These are phyloP conservation scores for Babesia caballi DNA, from an alignment of 169 alveolate species.

Conservation along the genomic window DNA sequence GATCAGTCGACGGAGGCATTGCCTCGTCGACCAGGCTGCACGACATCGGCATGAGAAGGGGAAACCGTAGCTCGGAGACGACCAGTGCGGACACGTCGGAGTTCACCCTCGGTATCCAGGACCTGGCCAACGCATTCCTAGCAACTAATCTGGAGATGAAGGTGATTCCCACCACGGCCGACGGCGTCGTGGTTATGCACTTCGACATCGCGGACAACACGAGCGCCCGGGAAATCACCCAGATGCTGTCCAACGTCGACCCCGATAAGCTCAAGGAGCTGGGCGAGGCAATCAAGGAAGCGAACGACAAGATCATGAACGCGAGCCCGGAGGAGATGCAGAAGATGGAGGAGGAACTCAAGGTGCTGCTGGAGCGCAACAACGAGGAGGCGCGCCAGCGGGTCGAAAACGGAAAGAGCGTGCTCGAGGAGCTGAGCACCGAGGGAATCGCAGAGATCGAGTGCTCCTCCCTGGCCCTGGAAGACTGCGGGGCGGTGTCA, in stretches of 20 bases:
- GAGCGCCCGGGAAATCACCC: constrained; percentile 21
- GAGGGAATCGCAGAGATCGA: constrained; percentile 30
- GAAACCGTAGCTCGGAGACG: background rate
- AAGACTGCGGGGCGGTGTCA: constrained; percentile 38
- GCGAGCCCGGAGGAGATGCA: constrained; percentile 37
- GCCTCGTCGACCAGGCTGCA: constrained; percentile 23
- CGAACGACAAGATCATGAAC: constrained; percentile 15
- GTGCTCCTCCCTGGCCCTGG: constrained; percentile 36
- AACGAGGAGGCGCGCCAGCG: constrained; percentile 4
- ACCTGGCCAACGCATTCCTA: constrained; percentile 43
- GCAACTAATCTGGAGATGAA: constrained; percentile 31
- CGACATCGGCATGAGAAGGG: constrained; percentile 30
- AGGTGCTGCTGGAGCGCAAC: constrained; percentile 8
- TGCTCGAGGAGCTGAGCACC: constrained; percentile 58
- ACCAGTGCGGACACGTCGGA: background rate
- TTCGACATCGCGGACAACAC: constrained; percentile 27
- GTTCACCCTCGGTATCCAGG: background rate
- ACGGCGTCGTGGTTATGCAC: constrained; percentile 51
- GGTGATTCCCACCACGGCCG: constrained; percentile 55
- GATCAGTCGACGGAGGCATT: background rate
- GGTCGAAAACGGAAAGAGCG: constrained; percentile 24
- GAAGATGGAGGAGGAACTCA: constrained; percentile 35
- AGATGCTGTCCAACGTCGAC: constrained; percentile 34
- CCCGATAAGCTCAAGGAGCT: constrained; percentile 19
- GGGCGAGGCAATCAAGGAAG: constrained; percentile 2